Conservation (phyloP, 805 yeast genomes). For the Kuraishia piskuri region DNA sequence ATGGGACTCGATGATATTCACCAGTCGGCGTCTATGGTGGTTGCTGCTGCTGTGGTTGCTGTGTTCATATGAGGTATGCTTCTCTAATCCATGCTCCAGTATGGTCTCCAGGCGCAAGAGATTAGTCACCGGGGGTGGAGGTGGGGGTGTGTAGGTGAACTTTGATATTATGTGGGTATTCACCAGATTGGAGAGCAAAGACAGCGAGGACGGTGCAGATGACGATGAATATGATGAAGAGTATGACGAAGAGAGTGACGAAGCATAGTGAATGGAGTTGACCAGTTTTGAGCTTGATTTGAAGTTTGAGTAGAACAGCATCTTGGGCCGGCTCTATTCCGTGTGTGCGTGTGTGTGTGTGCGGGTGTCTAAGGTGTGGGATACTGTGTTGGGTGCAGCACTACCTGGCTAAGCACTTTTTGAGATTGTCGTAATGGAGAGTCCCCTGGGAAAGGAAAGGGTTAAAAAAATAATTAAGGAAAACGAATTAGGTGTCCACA, state of each 20-base stretch:
- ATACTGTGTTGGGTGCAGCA: background rate
- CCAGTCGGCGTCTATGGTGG: constrained; percentile 3
- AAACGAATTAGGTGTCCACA: background rate
- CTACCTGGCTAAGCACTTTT: background rate
- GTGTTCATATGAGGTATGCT: background rate
- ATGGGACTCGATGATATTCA: constrained; percentile 12
- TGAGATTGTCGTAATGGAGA: background rate
- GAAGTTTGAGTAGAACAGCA: constrained; percentile 6
- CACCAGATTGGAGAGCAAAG: constrained; percentile 1
- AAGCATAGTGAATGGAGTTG: constrained; percentile 4
- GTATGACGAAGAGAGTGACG: background rate
- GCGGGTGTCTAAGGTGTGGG: too few species aligned
- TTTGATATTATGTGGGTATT: constrained; percentile 6
- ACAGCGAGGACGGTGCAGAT: background rate
- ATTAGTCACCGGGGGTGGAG: constrained; percentile 3
- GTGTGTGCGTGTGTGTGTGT: too few species aligned
- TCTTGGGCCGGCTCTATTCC: background rate
- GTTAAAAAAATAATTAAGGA: background rate
- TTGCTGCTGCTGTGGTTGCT: background rate
- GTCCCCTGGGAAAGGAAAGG: background rate
- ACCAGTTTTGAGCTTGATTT: constrained; percentile 3
- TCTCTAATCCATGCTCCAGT: background rate
- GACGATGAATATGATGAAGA: background rate
- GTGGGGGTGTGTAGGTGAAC: constrained; percentile 5
- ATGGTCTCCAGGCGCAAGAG: background rate